These are phyloP conservation scores for Mycena vitilis DNA, from an alignment of 768 basidiomycete species.

Conservation along the genomic window DNA sequence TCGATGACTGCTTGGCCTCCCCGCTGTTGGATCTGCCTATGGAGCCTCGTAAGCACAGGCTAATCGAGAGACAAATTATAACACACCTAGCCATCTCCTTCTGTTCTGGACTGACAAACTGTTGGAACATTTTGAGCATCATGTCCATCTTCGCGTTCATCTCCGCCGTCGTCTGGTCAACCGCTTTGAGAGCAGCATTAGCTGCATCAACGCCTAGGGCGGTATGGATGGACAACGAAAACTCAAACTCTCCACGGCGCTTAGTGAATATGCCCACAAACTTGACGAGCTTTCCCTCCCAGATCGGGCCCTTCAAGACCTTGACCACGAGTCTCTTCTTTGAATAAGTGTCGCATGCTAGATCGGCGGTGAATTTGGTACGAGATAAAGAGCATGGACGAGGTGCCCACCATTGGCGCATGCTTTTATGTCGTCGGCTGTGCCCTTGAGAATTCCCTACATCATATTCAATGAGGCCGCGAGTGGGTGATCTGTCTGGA, in stretches of 20 bases:
- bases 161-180: constrained; percentile 29
- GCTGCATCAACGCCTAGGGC: constrained; percentile 38
- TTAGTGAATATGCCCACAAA: constrained; percentile 40
- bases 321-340: constrained; percentile 39
- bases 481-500: too few relatives aligned
- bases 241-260: constrained; percentile 41
- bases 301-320: constrained; percentile 45
- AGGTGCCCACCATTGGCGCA: constrained; percentile 48
- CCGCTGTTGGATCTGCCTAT: constrained; percentile 36
- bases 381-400: constrained; percentile 26
- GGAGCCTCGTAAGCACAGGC: background rate
- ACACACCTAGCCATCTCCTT: constrained; percentile 38
- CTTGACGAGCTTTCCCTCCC: constrained; percentile 42
- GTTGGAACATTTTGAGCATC: constrained; percentile 40
- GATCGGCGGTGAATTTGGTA: constrained; percentile 38
- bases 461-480: too few relatives aligned
- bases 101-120: constrained; percentile 38
- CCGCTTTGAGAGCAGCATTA: constrained; percentile 1
- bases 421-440: constrained; percentile 45
- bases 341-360: constrained; percentile 21
- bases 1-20: constrained; percentile 40
- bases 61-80: background rate
- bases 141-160: constrained; percentile 38
- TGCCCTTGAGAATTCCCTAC: constrained; percentile 38
- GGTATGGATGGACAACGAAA: constrained; percentile 45